Evolutionary conservation across 306 rosid species (phyloP).

Genomic region (Rosa rugosa): DNA sequence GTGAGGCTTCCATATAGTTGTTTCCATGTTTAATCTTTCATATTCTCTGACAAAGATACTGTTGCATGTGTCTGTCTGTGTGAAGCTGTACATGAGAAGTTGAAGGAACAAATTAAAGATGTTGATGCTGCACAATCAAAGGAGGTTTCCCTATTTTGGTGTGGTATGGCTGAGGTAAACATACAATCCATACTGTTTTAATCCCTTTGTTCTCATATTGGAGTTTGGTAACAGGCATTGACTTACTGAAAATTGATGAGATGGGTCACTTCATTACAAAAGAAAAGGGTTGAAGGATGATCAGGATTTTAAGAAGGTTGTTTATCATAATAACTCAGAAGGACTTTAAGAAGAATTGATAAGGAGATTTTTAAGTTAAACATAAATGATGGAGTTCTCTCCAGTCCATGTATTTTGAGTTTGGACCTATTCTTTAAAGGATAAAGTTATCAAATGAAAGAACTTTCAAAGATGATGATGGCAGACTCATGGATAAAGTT

Average conservation of each 20-base stretch:
- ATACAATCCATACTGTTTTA: background rate
- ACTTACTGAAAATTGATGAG: background rate
- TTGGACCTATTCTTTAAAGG: background rate
- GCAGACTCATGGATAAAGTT: too few species aligned
- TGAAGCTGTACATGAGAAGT: slow-evolving; percentile 59
- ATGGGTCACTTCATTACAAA: background rate
- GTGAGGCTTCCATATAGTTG: background rate
- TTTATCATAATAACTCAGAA: background rate
- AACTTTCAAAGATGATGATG: background rate
- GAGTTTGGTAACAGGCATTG: background rate
- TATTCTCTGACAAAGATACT: background rate
- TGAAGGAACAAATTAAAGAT: slow-evolving; percentile 69
- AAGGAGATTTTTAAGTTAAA: background rate
- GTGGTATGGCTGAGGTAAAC: slow-evolving; percentile 95
- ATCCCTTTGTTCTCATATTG: background rate
- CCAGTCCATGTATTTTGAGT: background rate
- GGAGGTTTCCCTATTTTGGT: slow-evolving; percentile 75
- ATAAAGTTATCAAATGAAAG: background rate
- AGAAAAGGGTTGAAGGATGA: background rate
- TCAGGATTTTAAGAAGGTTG: background rate
- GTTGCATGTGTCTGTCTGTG: slow-evolving; percentile 10
- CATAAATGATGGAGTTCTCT: background rate
- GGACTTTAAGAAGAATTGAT: background rate
- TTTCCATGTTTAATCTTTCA: background rate
- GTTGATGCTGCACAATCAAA: slow-evolving; percentile 65